phyloP scores from a whole-genome alignment of 2,329 filamentous ascomycete species.

The Pestalotiopsis sp. region DNA sequence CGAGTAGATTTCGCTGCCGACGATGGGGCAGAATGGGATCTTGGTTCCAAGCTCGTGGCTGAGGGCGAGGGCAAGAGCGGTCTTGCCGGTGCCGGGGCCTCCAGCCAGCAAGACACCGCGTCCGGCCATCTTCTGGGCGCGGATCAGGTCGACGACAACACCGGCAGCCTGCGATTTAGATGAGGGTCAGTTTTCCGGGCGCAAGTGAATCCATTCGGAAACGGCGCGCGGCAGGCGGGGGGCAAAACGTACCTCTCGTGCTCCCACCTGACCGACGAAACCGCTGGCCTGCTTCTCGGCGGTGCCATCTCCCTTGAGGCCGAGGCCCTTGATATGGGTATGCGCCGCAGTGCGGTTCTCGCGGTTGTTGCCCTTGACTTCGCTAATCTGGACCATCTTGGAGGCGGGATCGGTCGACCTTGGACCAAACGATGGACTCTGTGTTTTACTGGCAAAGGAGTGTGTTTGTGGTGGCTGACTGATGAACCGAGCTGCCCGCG shows the following conservation, averaged over 20 bases:
- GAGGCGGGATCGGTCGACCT: conserved; percentile 15
- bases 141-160: conserved; percentile 93
- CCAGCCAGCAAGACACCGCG: conserved; percentile 91
- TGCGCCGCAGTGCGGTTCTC: conserved; percentile 96
- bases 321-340: conserved; percentile 96
- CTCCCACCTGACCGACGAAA: conserved; percentile 86
- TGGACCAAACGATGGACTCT: not conserved
- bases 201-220: not conserved
- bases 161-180: conserved; percentile 73
- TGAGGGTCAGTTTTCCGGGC: not conserved
- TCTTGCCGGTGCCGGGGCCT: conserved; percentile 96
- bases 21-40: conserved; percentile 97
- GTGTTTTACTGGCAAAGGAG: not conserved
- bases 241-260: conserved; percentile 74
- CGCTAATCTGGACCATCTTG: conserved; percentile 85
- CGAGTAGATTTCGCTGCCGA: conserved; percentile 96
- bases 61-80: conserved; percentile 90
- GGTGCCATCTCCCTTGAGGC: conserved; percentile 81
- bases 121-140: conserved; percentile 96
- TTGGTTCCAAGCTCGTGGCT: conserved; percentile 97
- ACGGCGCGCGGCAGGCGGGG: not conserved
- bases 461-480: not conserved
- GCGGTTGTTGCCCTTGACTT: conserved; percentile 91
- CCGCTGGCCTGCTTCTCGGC: conserved; percentile 80
- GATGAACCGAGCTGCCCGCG: not conserved